A percentile compares a stretch with the other conserved stretches of the same genome.
These are phyloP conservation scores for Vitis hybrid DNA, from an alignment of 177 flowering plant genomes.

Conservation along the genomic window DNA sequence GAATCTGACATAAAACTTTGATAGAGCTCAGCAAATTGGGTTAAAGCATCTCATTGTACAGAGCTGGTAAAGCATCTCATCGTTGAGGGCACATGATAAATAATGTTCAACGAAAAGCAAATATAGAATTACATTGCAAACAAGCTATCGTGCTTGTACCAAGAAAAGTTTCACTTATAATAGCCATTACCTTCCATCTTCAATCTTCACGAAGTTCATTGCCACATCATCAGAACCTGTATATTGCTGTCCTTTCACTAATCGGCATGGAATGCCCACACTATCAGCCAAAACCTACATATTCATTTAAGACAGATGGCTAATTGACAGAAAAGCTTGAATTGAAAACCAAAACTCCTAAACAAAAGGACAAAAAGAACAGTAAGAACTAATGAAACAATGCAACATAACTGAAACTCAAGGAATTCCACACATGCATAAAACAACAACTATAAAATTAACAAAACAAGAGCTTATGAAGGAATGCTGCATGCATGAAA, in stretches of 20 bases:
- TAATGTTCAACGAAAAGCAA: background rate
- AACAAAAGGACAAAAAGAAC: background rate
- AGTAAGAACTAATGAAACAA: background rate
- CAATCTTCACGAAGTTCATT: slow-evolving; percentile 75
- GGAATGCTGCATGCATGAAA: no score
- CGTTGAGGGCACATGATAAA: background rate
- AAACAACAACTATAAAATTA: no score
- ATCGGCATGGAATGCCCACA: slow-evolving; percentile 72
- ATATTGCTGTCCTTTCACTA: slow-evolving; percentile 84
- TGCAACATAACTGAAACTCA: background rate
- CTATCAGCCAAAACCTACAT: slow-evolving; percentile 87
- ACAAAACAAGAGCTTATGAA: no score
- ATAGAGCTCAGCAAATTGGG: no score
- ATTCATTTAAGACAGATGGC: slow-evolving; percentile 8
- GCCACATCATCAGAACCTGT: slow-evolving; percentile 89
- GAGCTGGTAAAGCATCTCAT: no score
- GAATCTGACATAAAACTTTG: no score
- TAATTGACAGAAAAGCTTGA: background rate
- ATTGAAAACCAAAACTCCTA: background rate
- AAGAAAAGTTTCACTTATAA: background rate
- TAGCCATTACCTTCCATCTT: slow-evolving; percentile 72
- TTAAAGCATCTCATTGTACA: no score
- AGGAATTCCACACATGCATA: background rate
- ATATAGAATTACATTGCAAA: background rate
- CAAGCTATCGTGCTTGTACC: background rate